A percentile compares a stretch with the other conserved stretches of the same genome.
Evolutionary conservation across 2,329 filamentous ascomycete genomes (phyloP).

Genomic region (Trichoderma koningiopsis): DNA sequence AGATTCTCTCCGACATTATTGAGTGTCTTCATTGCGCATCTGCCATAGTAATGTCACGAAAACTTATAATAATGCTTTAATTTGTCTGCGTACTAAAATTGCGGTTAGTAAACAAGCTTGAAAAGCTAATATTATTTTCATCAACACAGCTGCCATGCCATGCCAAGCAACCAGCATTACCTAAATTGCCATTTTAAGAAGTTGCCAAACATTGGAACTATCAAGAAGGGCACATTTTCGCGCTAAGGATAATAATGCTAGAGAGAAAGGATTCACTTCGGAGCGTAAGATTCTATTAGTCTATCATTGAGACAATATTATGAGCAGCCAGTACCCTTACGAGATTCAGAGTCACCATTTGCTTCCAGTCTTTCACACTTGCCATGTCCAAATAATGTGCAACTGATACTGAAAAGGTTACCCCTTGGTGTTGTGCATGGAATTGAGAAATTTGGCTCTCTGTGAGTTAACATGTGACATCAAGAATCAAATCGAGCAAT

Average conservation of each 20-base stretch:
- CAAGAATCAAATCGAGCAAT: not conserved
- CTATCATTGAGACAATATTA: not conserved
- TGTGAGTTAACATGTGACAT: not conserved
- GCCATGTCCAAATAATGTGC: not conserved
- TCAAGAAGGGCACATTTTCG: not conserved
- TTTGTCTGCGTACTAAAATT: not conserved
- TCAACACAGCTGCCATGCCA: not conserved
- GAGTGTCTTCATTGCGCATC: not conserved
- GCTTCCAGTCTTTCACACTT: not conserved
- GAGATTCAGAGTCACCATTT: not conserved
- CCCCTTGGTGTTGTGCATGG: not conserved
- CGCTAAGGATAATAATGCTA: not conserved
- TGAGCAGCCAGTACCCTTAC: not conserved
- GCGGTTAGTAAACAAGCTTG: not conserved
- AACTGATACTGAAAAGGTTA: not conserved
- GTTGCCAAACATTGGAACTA: not conserved
- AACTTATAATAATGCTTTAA: not conserved
- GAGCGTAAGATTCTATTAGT: not conserved
- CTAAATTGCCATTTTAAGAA: constrained; percentile 4
- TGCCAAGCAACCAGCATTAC: not conserved
- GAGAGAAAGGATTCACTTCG: not conserved
- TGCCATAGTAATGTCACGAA: not conserved
- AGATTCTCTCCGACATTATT: too few species aligned
- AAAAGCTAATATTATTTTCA: not conserved
- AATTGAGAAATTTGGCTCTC: not conserved